These are phyloP conservation scores for Ottelia alismoides DNA, from an alignment of 106 monocot genomes.

Conservation along the genomic window DNA sequence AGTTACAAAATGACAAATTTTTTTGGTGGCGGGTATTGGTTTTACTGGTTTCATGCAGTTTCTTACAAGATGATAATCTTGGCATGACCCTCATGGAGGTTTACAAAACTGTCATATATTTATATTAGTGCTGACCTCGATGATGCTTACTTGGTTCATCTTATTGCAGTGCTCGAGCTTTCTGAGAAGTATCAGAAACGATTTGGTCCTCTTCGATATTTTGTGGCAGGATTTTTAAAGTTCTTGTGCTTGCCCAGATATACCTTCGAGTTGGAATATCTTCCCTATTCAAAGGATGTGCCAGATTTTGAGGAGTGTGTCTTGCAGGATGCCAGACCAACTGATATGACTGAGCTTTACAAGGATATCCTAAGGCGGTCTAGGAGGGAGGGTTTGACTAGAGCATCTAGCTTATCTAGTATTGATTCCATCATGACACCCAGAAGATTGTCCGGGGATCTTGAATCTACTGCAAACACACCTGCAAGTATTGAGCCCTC, in stretches of 20 bases:
- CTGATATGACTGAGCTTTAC: constrained; percentile 52
- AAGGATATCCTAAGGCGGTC: constrained; percentile 62
- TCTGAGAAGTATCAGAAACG: constrained; percentile 97
- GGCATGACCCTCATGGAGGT: too few species aligned
- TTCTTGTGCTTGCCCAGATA: constrained; percentile 94
- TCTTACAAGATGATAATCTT: too few species aligned
- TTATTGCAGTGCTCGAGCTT: constrained; percentile 89
- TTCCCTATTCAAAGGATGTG: constrained; percentile 39
- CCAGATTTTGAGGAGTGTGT: constrained; percentile 16
- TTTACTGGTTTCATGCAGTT: too few species aligned
- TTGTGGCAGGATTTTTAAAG: constrained; percentile 89
- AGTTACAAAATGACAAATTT: too few species aligned
- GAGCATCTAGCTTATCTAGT: constrained; percentile 89
- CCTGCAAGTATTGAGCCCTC: constrained; percentile 77
- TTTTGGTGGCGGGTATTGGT: too few species aligned
- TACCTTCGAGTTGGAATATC: constrained; percentile 87
- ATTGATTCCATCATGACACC: constrained; percentile 90
- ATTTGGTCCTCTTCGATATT: constrained; percentile 95
- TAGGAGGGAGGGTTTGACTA: constrained; percentile 47
- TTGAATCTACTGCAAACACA: constrained; percentile 42
- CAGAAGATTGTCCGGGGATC: constrained; percentile 45
- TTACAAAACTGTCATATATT: too few species aligned
- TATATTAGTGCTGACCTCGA: too few species aligned
- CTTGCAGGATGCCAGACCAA: constrained; percentile 23
- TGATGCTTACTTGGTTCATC: too few species aligned